phyloP scores from a whole-genome alignment of 176 grass and related monocot species.

The Aegilops longissima region DNA sequence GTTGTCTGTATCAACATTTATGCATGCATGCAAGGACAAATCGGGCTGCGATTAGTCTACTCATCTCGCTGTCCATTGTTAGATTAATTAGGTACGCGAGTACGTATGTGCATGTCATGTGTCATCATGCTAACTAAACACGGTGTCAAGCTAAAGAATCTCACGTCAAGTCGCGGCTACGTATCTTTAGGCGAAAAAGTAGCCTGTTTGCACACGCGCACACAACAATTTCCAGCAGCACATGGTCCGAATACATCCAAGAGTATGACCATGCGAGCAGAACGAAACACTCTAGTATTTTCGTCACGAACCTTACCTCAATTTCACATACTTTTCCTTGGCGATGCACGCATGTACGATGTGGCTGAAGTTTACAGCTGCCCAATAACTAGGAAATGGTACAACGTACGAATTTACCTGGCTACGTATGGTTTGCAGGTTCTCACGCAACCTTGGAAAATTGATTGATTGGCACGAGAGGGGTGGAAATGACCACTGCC shows the following conservation, averaged over 20 bases:
- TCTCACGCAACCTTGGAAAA: not conserved
- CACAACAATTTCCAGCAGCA: not conserved
- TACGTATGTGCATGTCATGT: not conserved
- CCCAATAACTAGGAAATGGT: not conserved
- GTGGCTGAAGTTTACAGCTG: not conserved
- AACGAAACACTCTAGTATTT: not conserved
- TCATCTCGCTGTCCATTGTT: not conserved
- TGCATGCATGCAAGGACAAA: conserved; percentile 14
- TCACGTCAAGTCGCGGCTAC: not conserved
- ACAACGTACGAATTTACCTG: not conserved
- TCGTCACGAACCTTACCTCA: not conserved
- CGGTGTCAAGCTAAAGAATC: not conserved
- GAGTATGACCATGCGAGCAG: not conserved
- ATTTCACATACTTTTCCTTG: not conserved
- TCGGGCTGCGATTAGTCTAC: not conserved
- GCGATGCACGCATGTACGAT: too few relatives aligned
- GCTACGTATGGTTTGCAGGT: not conserved
- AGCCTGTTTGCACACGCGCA: not conserved
- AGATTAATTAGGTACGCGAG: not conserved
- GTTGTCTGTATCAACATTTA: not conserved
- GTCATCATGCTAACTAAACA: not conserved
- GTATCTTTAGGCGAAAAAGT: not conserved
- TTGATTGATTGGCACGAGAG: too few relatives aligned
- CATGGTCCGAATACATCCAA: conserved; percentile 24
- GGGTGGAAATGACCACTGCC: too few relatives aligned